Base-by-base conservation (phyloP, 148 eudicot genomes). In the Cornus kousa region DNA sequence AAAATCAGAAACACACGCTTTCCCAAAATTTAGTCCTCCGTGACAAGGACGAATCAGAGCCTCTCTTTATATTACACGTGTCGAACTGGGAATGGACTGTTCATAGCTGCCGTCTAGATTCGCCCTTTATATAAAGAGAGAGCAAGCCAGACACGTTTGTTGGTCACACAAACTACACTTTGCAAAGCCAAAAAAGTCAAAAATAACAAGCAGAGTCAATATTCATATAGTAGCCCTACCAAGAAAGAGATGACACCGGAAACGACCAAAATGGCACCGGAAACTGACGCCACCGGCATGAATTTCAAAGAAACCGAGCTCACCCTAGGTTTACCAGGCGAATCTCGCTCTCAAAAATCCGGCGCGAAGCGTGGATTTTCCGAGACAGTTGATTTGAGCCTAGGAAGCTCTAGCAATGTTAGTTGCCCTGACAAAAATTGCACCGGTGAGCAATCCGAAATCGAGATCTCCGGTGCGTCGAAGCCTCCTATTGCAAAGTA, bases 221-320 rank as follows among this genome's bases (percentile, higher is more conserved):
- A 35, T 16, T 9, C 67, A 32, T 32, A 22, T 67, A 55, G 19
- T n/a, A 20, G 33, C 57, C 57, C 57, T 50, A 53, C 17, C 17
- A 53, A 53, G 28, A 23, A 24, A 48, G 37, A 10, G 7, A 71
- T 75, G 79, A 50, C 82, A 9, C 33, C 81, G 60, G 72, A 70
- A 35, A 46, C 22, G 24, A 7, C 75, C 53, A 66, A 32, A 22
- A 64, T 9, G 7, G 50, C 67, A 55, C n/a, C 80, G 72, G 85
- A 68, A 71, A 13, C 48, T 22, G 53, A 67, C 22, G 1, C 19
- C 64, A 1, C 73, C 24, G 68, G 73, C 43, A 75, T 74, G 70
- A 82, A 78, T 78, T 82, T 74, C 9, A 74, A 70, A 0, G 82
- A 74, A 13, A 83, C 85, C 7, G 85, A 83, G 80, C 85, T 83